Percentiles rank a stretch among this genome's conserved stretches.
Evolutionary conservation across 2,329 filamentous ascomycete genomes (phyloP).

Genomic region (Penicillium olsonii): DNA sequence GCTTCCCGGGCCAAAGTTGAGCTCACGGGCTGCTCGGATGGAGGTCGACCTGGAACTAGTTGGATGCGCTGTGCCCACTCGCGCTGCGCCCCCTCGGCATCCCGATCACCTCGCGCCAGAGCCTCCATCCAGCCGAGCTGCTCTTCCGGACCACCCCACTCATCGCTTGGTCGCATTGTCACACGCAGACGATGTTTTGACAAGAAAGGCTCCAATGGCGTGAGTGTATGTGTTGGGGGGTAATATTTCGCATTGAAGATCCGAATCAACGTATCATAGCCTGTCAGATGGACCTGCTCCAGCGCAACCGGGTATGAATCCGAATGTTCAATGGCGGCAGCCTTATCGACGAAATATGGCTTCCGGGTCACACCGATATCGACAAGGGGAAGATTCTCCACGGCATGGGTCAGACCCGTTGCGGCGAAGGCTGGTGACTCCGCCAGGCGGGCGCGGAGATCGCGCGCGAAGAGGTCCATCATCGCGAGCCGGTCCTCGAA

Average conservation of each 20-base stretch:
- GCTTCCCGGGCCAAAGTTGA: conserved; percentile 46
- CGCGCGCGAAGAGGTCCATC: conserved; percentile 51
- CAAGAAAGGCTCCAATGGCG: conserved; percentile 45
- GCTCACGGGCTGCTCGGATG: conserved; percentile 41
- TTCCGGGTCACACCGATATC: conserved; percentile 52
- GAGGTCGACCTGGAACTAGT: conserved; percentile 42
- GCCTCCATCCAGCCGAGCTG: conserved; percentile 41
- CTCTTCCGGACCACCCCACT: conserved; percentile 42
- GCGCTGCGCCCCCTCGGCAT: conserved; percentile 38
- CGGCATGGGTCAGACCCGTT: background rate
- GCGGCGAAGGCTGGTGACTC: conserved; percentile 12
- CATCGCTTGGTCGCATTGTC: conserved; percentile 44
- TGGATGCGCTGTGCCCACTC: conserved; percentile 48
- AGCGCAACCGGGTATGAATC: conserved; percentile 36
- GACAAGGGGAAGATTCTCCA: conserved; percentile 32
- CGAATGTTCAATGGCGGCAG: conserved; percentile 43
- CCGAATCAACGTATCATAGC: conserved; percentile 52
- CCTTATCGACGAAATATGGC: conserved; percentile 53
- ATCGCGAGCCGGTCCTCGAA: conserved; percentile 53
- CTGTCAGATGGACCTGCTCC: conserved; percentile 51
- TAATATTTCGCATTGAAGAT: conserved; percentile 54
- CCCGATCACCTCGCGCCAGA: conserved; percentile 40
- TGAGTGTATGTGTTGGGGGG: conserved; percentile 45
- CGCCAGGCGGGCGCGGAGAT: conserved; percentile 38
- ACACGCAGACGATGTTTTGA: conserved; percentile 46